phyloP scores from a whole-genome alignment of 805 yeast species.

The Kazachstania bromeliacearum region DNA sequence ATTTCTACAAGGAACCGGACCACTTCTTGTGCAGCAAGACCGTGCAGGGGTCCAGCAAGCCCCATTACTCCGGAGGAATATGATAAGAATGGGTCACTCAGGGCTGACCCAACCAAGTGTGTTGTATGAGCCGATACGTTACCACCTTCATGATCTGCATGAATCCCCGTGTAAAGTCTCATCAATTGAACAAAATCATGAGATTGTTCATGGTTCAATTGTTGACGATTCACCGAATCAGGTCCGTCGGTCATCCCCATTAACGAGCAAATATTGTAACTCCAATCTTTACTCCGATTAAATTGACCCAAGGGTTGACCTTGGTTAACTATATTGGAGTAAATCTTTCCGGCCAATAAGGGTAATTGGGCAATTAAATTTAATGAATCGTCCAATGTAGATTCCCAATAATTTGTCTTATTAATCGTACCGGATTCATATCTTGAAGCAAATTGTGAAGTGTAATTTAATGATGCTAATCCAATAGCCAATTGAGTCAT shows the following conservation, averaged over 20 bases:
- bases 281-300: conserved; percentile 53
- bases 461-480: conserved; percentile 61
- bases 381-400: conserved; percentile 61
- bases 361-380: conserved; percentile 68
- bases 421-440: conserved; percentile 57
- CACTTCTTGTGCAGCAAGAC: conserved; percentile 80
- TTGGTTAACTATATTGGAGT: conserved; percentile 48
- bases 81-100: conserved; percentile 66
- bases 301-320: conserved; percentile 47
- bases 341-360: conserved; percentile 62
- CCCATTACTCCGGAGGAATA: conserved; percentile 76
- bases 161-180: conserved; percentile 72
- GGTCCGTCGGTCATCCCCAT: conserved; percentile 44
- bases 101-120: conserved; percentile 74
- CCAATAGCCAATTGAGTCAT: conserved; percentile 79
- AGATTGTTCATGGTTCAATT: conserved; percentile 32
- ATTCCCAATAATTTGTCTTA: conserved; percentile 67
- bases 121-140: conserved; percentile 82
- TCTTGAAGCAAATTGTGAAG: conserved; percentile 61
- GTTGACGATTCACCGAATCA: conserved; percentile 26
- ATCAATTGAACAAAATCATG: conserved; percentile 59
- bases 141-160: conserved; percentile 86
- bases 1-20: conserved; percentile 61
- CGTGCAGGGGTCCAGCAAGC: conserved; percentile 80
- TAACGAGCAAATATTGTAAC: conserved; percentile 57